Evolutionary conservation across 2,329 filamentous ascomycete species (phyloP), one percentile per base, ranked within the genome.

Genomic region (Penicillium sp.): DNA sequence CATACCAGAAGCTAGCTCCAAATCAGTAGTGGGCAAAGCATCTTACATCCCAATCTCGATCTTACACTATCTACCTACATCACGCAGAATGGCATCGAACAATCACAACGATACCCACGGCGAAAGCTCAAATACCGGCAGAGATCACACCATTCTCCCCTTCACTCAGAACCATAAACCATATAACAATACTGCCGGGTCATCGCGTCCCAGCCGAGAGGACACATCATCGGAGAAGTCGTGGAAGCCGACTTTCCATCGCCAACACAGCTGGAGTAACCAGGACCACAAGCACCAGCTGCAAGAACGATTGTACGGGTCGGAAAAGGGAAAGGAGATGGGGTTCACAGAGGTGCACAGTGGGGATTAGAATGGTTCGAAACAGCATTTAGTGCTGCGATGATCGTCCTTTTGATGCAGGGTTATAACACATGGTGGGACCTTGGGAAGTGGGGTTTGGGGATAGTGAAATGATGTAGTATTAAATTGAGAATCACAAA

Each of bases 261-360:
- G 69, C 18, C 62, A 62, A 16, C 71, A 71, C 53, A 75, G 71
- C 56, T 76, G 72, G 72, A 73, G 65, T 53, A 58, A 66, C 43
- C 62, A 75, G 61, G 86, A 89, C 71, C 79, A 84, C 48, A 86
- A 88, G 70, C 82, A 85, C 66, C 51, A 82, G 45, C 74, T 75
- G 5, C 78, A 85, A 62, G 73, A 76, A 35, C 76, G 65, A 57
- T 52, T 72, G 54, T 57, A 70, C 34, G 55, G 59, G 34, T 40
- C 62, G 43, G 66, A 68, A 60, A 66, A 81, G 65, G 79, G 82
- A 45, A 74, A 78, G 52, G 76, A 74, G 69, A 79, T 69, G 1
- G 85, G 85, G 0, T 88, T 87, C 53, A 84, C 85, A 0, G 78
- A 85, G 58, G 52, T 78, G 0, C 83, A 85, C 32, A 42, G 56